Percentiles rank a stretch among this genome's conserved stretches.
These are phyloP conservation scores for Hemileia vastatrix DNA, from an alignment of 1,284 basidiomycete genomes.

Conservation along the genomic window DNA sequence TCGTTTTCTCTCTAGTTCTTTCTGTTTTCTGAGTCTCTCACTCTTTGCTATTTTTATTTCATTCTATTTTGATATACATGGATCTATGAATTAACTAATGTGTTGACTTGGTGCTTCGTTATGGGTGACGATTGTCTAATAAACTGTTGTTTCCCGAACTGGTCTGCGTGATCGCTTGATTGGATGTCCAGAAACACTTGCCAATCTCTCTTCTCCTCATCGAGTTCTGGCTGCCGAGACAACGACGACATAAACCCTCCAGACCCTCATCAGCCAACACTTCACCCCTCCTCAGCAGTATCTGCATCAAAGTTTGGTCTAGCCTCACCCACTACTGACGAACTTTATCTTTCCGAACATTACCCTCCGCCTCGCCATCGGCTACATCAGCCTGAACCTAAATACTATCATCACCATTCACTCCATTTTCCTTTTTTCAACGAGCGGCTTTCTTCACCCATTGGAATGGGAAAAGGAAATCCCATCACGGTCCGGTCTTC, in stretches of 20 bases:
- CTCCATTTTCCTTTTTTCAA: constrained; percentile 11
- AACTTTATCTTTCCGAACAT: constrained; percentile 18
- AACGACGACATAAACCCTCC: too few species aligned
- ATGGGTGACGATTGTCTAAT: too few species aligned
- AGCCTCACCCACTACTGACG: constrained; percentile 11
- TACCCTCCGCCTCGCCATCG: constrained; percentile 12
- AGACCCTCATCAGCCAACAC: not conserved
- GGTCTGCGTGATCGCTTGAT: too few species aligned
- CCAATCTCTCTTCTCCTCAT: too few species aligned
- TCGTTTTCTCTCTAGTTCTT: not conserved
- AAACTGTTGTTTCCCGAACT: too few species aligned
- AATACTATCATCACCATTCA: not conserved
- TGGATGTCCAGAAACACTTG: too few species aligned
- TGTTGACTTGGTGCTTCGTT: too few species aligned
- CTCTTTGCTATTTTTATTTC: too few species aligned
- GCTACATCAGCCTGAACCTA: not conserved
- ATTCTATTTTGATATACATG: too few species aligned
- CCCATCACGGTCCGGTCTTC: not conserved
- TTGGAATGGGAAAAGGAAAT: constrained; percentile 15
- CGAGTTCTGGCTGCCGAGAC: too few species aligned
- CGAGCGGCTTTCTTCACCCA: constrained; percentile 6
- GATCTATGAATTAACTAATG: too few species aligned
- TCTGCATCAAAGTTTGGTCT: not conserved
- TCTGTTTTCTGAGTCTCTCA: too few species aligned
- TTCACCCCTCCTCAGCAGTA: not conserved